phyloP scores from a whole-genome alignment of 2,329 filamentous ascomycete genomes.

The Sclerotinia nivalis region DNA sequence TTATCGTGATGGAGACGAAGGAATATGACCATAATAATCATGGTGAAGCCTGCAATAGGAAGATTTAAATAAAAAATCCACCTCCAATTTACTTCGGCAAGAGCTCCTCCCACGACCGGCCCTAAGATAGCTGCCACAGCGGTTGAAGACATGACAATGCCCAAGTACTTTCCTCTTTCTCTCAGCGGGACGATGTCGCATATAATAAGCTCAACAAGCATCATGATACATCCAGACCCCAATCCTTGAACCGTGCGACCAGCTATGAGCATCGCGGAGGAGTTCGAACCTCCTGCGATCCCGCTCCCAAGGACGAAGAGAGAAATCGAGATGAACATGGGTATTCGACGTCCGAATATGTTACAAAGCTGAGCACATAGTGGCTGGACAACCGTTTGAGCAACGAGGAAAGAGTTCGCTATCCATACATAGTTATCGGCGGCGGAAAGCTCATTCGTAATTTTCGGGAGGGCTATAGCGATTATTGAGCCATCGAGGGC shows the following conservation, averaged over 20 bases:
- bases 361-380: constrained; percentile 16
- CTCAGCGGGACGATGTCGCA: constrained; percentile 1
- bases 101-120: not conserved
- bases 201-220: constrained; percentile 12
- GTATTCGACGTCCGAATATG: constrained; percentile 9
- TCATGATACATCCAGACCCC: not conserved
- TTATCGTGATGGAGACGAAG: constrained; percentile 32
- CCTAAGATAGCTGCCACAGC: not conserved
- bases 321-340: constrained; percentile 1
- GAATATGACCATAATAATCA: constrained; percentile 19
- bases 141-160: not conserved
- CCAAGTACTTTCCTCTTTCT: not conserved
- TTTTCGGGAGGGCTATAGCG: constrained; percentile 15
- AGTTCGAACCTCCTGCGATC: not conserved
- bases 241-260: constrained; percentile 4
- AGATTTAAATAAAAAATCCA: constrained; percentile 19
- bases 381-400: constrained; percentile 13
- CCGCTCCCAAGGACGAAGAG: not conserved
- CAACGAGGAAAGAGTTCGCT: constrained; percentile 21
- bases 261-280: not conserved
- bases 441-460: constrained; percentile 15
- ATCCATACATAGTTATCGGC: constrained; percentile 19
- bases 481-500: constrained; percentile 8
- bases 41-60: constrained; percentile 3
- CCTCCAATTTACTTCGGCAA: constrained; percentile 1